Conservation (phyloP, 345 rosid genomes). For the Euphorbia peplus region DNA sequence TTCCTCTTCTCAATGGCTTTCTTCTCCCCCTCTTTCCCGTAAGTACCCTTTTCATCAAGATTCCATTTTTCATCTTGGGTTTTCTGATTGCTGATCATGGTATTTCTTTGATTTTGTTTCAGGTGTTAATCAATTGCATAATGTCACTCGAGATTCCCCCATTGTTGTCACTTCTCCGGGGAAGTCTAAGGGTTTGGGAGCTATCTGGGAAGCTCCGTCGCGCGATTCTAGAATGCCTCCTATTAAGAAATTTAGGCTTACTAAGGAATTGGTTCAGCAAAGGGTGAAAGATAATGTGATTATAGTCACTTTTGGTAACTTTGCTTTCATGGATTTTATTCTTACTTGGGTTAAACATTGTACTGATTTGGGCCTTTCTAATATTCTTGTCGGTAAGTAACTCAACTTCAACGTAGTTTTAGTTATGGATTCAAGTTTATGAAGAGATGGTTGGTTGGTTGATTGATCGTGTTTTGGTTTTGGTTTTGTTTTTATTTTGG, state of each 20-base stretch:
- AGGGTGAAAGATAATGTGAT: constrained; percentile 72
- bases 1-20: constrained; percentile 53
- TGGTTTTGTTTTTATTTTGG: neutral
- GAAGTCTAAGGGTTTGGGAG: constrained; percentile 28
- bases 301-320: constrained; percentile 89
- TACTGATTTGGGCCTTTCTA: constrained; percentile 77
- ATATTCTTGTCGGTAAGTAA: constrained; percentile 89
- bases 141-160: constrained; percentile 37
- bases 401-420: neutral
- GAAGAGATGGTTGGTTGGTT: neutral
- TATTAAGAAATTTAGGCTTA: constrained; percentile 61
- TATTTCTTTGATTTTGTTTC: constrained; percentile 15
- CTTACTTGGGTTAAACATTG: constrained; percentile 92
- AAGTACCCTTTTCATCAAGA: constrained; percentile 5
- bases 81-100: neutral
- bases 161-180: constrained; percentile 21
- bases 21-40: constrained; percentile 47
- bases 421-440: neutral
- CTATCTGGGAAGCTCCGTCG: constrained; percentile 78
- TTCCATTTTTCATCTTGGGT: constrained; percentile 6
- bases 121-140: constrained; percentile 40
- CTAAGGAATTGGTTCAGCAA: constrained; percentile 60
- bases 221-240: constrained; percentile 69
- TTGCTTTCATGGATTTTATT: constrained; percentile 95
- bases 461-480: too few relatives aligned